These are phyloP conservation scores for Colletotrichum sojae DNA, from an alignment of 2,329 filamentous ascomycete genomes.

Conservation along the genomic window DNA sequence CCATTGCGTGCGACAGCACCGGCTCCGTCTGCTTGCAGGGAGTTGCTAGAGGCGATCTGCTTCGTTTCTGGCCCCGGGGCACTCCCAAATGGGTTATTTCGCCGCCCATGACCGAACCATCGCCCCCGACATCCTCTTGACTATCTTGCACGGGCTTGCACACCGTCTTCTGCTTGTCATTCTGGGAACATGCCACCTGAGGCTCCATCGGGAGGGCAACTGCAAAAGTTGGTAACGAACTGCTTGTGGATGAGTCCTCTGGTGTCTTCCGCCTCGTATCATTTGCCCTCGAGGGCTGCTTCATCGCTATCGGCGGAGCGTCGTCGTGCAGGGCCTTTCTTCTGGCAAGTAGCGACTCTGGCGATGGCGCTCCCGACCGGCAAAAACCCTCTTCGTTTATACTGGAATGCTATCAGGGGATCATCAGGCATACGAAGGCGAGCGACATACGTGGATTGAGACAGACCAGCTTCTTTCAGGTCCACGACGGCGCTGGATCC, in stretches of 20 bases:
- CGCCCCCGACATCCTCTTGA: background rate
- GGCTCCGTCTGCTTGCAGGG: background rate
- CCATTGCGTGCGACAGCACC: slow-evolving; percentile 11
- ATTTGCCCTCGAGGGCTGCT: background rate
- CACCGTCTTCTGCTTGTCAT: slow-evolving; percentile 8
- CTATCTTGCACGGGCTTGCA: background rate
- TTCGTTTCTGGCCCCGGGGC: background rate
- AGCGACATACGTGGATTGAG: background rate
- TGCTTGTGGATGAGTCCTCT: background rate
- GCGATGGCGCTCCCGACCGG: slow-evolving; percentile 22
- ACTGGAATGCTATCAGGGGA: slow-evolving; percentile 5
- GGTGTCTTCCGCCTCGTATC: slow-evolving; percentile 1
- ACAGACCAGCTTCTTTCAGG: background rate
- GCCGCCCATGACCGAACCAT: slow-evolving; percentile 6
- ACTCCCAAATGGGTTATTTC: background rate
- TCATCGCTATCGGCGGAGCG: background rate
- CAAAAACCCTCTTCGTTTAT: background rate
- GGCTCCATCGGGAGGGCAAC: slow-evolving; percentile 5
- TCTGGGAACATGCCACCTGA: slow-evolving; percentile 1
- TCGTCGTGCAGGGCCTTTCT: background rate
- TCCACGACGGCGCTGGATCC: slow-evolving; percentile 14
- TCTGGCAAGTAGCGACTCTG: slow-evolving; percentile 2
- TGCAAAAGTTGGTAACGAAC: background rate
- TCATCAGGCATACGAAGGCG: too few relatives aligned
- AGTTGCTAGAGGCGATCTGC: background rate